Conservation (phyloP, 2,329 filamentous ascomycete genomes). For the Hymenoscyphus scutula region DNA sequence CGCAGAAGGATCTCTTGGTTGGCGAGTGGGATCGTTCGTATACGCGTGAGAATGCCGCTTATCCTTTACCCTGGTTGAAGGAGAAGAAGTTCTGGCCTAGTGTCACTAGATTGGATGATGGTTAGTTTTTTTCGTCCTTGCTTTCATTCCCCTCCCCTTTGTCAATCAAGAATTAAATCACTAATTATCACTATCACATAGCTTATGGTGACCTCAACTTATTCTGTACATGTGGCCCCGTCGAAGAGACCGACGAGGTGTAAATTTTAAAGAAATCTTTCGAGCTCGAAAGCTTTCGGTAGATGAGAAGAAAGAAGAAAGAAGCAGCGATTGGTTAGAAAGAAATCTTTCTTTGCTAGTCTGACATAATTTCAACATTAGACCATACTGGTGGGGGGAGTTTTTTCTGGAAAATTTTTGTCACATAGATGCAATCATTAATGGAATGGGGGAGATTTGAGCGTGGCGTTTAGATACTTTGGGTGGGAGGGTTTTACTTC, state of each 20-base stretch:
- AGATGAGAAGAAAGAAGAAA: neutral
- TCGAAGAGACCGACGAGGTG: constrained; percentile 29
- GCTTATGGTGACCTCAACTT: constrained; percentile 89
- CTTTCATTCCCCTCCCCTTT: constrained; percentile 18
- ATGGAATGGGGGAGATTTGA: neutral
- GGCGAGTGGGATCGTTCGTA: constrained; percentile 83
- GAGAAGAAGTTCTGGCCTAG: constrained; percentile 99
- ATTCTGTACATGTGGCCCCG: constrained; percentile 80
- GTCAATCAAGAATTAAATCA: neutral
- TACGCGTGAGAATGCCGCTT: constrained; percentile 77
- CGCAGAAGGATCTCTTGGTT: constrained; percentile 72
- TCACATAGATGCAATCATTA: neutral
- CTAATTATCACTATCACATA: constrained; percentile 40
- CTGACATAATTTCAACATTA: constrained; percentile 17
- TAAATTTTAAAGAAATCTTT: constrained; percentile 27
- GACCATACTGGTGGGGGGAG: constrained; percentile 12
- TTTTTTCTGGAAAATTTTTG: constrained; percentile 3
- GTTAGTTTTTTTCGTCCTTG: constrained; percentile 50
- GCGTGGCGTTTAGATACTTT: constrained; percentile 1
- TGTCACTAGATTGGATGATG: constrained; percentile 83
- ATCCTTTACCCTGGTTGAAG: constrained; percentile 75
- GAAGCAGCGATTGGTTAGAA: too few relatives aligned
- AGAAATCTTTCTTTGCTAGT: constrained; percentile 2
- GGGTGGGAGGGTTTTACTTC: neutral
- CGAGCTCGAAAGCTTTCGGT: constrained; percentile 29